Evolutionary conservation across 108 stramenopile genomes (phyloP).

Genomic region (Phaeodactylum tricornutum): DNA sequence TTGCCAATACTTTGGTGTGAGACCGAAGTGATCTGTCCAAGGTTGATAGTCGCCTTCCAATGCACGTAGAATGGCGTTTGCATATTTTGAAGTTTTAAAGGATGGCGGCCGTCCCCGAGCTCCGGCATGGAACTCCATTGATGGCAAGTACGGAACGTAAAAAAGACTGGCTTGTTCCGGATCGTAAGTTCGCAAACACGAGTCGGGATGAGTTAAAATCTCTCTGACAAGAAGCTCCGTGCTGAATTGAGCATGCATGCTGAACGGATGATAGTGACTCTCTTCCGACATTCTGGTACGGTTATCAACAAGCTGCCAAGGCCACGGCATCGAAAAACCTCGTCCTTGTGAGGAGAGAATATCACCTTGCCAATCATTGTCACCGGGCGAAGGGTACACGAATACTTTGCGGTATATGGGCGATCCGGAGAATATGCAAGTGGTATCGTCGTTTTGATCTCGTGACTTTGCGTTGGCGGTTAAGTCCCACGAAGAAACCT

Average conservation of each 20-base stretch:
- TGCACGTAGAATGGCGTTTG: conserved; percentile 24
- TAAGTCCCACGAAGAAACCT: too few species aligned
- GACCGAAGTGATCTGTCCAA: conserved; percentile 25
- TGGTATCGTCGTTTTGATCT: conserved; percentile 6
- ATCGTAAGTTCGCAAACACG: conserved; percentile 26
- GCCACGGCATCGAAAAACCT: conserved; percentile 5
- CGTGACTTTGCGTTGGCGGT: too few species aligned
- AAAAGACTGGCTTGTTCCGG: conserved; percentile 25
- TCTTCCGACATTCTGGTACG: conserved; percentile 5
- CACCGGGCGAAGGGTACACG: conserved; percentile 31
- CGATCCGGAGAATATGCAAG: conserved; percentile 28
- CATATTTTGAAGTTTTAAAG: conserved; percentile 16
- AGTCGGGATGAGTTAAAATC: conserved; percentile 23
- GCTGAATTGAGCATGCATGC: conserved; percentile 15
- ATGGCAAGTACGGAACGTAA: conserved; percentile 33
- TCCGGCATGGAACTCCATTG: conserved; percentile 27
- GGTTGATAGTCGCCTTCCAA: conserved; percentile 7
- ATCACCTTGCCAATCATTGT: conserved; percentile 20
- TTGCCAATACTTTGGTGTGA: conserved; percentile 28
- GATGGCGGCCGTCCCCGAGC: conserved; percentile 7
- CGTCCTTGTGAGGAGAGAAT: conserved; percentile 20
- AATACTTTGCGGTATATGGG: conserved; percentile 26
- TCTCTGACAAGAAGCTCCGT: conserved; percentile 28
- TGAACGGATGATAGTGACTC: conserved; percentile 17
- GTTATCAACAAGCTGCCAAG: conserved; percentile 21